Evolutionary conservation across 2,329 filamentous ascomycete genomes (phyloP), one percentile per base, ranked within the genome.

Genomic region (Sclerotinia nivalis): DNA sequence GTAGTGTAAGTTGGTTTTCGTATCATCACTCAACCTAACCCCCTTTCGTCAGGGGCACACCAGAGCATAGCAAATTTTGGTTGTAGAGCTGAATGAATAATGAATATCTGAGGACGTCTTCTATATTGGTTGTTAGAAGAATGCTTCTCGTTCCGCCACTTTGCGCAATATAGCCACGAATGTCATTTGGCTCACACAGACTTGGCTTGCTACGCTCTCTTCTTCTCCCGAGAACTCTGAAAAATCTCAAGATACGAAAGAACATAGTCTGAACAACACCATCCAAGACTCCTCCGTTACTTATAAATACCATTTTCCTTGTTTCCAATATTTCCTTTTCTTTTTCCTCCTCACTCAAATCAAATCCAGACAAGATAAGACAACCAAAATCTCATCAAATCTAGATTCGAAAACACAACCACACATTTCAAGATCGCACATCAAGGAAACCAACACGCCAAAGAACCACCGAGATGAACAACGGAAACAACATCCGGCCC

Each of bases 61-160:
- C 2, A 2, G 12, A 34, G 22, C 28, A 56, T 55, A 1, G 10
- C 3, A 13, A 6, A 8, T 9, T 40, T 18, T 40, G 6, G 2
- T 40, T 45, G 12, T 10, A 25, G 6, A 12, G 4, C 25, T 43
- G 15, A n/a, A 28, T 59, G 22, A 10, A 40, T 4, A 59, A 28
- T 28, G n/a, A 13, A 22, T n/a, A 9, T 56, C 0, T 4, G 34
- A 2, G 5, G 4, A 9, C 4, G 1, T 20, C 0, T 43, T 20
- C 0, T 59, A 28, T 12, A 2, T 59, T 28, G 13, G 0, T 9
- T 13, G 12, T 56, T 9, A n/a, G 7, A 47, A 22, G 0, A 4
- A 20, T 45, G 2, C 2, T 22, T 13, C 25, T 34, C 6, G 25
- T 55, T 22, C 28, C 31, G 28, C 1, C 20, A 18, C 20, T 3